Evolutionary conservation across 1,139 yeast genomes (phyloP).

Genomic region (Candida sanyaensis): DNA sequence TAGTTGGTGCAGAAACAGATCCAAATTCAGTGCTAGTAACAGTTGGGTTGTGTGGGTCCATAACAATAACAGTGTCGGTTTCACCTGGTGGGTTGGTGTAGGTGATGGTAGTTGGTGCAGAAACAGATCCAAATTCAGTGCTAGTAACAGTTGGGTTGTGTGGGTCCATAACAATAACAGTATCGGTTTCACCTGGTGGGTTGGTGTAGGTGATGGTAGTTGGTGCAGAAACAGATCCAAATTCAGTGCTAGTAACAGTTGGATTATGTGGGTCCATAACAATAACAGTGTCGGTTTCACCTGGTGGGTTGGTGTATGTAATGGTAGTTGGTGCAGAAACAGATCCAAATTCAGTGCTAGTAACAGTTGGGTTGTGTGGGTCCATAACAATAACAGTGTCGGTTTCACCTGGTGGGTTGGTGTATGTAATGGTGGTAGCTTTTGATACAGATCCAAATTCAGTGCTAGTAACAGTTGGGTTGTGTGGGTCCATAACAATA

Average conservation of each 20-base stretch:
- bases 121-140: neutral
- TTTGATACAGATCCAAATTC: no score
- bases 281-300: constrained; percentile 12
- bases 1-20: constrained; percentile 9
- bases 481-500: no score
- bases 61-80: constrained; percentile 16
- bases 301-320: no score
- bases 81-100: constrained; percentile 10
- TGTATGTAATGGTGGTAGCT: no score
- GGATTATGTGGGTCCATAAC: constrained; percentile 16
- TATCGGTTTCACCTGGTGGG: constrained; percentile 15
- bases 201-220: constrained; percentile 10
- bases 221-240: constrained; percentile 10
- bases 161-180: constrained; percentile 22
- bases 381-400: no score
- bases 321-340: no score
- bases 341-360: no score
- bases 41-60: constrained; percentile 11
- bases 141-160: constrained; percentile 4
- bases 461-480: no score
- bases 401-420: no score
- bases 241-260: constrained; percentile 12
- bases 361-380: no score
- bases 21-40: neutral
- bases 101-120: constrained; percentile 5